Evolutionary conservation across 352 stramenopile species (phyloP).

Genomic region (Phytophthora niederhauseri): DNA sequence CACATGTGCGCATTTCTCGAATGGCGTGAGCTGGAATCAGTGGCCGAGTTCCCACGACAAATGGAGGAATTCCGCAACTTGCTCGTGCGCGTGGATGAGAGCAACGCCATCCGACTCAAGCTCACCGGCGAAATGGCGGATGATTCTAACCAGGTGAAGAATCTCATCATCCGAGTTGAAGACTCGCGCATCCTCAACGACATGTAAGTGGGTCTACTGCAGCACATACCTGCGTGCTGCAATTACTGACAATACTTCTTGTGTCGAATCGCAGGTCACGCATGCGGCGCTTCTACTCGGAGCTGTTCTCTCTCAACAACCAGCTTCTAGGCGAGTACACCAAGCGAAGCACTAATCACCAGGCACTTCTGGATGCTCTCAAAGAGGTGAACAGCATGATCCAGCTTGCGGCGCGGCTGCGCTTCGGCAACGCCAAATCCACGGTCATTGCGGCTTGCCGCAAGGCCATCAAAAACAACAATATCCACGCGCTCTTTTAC

Average conservation of each 20-base stretch:
- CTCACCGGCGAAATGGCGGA: conserved; percentile 95
- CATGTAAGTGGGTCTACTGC: conserved; percentile 67
- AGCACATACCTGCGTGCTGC: neutral
- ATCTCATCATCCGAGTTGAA: conserved; percentile 90
- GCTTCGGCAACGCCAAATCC: conserved; percentile 86
- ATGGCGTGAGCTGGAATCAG: conserved; percentile 86
- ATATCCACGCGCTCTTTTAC: conserved; percentile 87
- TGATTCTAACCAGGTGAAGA: conserved; percentile 92
- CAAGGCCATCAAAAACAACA: conserved; percentile 92
- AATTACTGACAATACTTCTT: neutral
- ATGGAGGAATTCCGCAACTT: conserved; percentile 84
- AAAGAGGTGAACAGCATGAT: conserved; percentile 95
- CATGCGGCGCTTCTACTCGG: conserved; percentile 91
- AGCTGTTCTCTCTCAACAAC: conserved; percentile 92
- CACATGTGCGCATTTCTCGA: conserved; percentile 86
- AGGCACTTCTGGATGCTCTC: conserved; percentile 88
- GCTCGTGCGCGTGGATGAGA: conserved; percentile 83
- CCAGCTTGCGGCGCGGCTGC: conserved; percentile 87
- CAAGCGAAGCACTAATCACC: conserved; percentile 93
- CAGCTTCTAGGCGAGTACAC: conserved; percentile 92
- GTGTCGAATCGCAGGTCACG: conserved; percentile 39
- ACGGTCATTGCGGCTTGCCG: conserved; percentile 83
- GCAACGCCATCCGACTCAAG: conserved; percentile 88
- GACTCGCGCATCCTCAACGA: conserved; percentile 93
- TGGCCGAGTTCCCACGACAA: conserved; percentile 88